These are phyloP conservation scores for Claviceps purpurea DNA, from an alignment of 2,329 filamentous ascomycete species.

Conservation along the genomic window DNA sequence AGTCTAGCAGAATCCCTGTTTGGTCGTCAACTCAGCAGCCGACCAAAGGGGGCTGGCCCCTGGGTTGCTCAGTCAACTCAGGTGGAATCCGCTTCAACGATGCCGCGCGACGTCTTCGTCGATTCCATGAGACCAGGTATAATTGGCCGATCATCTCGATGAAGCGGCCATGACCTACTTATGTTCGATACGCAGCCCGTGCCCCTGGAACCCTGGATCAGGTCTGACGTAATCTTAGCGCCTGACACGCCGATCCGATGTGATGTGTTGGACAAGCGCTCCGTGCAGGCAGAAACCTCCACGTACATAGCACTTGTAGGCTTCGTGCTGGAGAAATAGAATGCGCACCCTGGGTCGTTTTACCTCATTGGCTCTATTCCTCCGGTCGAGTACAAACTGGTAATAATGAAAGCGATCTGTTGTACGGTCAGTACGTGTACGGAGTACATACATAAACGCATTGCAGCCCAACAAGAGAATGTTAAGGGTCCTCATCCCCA, in stretches of 20 bases:
- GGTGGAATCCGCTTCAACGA: background rate
- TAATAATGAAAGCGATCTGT: too few species aligned
- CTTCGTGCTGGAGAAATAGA: too few species aligned
- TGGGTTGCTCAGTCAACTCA: background rate
- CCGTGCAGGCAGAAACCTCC: too few species aligned
- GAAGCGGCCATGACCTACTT: background rate
- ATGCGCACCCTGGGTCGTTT: too few species aligned
- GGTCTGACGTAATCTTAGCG: background rate
- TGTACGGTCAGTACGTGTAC: too few species aligned
- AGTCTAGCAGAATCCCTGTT: background rate
- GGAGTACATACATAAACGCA: background rate
- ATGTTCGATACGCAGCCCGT: background rate
- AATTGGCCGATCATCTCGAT: too few species aligned
- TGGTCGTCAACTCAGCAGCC: background rate
- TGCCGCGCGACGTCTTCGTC: background rate
- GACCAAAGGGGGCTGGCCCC: background rate
- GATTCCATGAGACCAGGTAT: too few species aligned
- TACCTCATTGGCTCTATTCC: too few species aligned
- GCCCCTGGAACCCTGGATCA: background rate
- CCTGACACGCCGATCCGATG: background rate
- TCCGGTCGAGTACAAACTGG: too few species aligned
- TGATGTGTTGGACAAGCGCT: background rate
- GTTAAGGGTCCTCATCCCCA: background rate
- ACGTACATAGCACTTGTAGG: too few species aligned
- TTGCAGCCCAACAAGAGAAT: background rate